phyloP scores from a whole-genome alignment of 257 asterid species.

The Phtheirospermum japonicum region DNA sequence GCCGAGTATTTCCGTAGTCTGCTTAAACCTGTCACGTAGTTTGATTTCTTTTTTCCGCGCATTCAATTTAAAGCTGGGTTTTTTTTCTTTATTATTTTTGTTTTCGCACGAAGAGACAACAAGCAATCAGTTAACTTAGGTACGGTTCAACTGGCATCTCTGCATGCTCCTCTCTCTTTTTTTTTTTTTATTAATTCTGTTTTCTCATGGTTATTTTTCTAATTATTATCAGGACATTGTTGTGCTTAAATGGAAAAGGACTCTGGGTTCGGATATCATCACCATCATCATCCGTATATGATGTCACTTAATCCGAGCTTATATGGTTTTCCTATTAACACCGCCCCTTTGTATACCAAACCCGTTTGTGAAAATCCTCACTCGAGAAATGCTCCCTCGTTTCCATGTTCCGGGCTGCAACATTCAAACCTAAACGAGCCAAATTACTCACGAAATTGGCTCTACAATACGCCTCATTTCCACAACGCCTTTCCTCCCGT shows the following conservation, averaged over 20 bases:
- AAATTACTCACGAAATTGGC: conserved; percentile 38
- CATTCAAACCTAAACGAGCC: conserved; percentile 36
- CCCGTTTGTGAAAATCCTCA: conserved; percentile 43
- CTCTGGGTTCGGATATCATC: conserved; percentile 47
- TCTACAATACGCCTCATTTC: conserved; percentile 38
- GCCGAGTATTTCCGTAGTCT: conserved; percentile 94
- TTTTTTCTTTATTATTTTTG: conserved; percentile 34
- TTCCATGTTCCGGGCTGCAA: conserved; percentile 38
- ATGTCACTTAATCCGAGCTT: conserved; percentile 39
- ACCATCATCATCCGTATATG: conserved; percentile 29
- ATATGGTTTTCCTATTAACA: conserved; percentile 37
- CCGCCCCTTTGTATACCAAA: conserved; percentile 31
- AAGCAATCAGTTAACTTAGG: conserved; percentile 40
- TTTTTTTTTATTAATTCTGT: neutral
- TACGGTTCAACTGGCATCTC: conserved; percentile 34
- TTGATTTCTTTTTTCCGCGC: conserved; percentile 37
- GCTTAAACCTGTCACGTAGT: conserved; percentile 97
- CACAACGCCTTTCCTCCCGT: conserved; percentile 38
- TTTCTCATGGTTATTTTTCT: neutral
- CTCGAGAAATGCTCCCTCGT: conserved; percentile 34
- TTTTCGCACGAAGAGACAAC: conserved; percentile 45
- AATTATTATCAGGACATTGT: conserved; percentile 42
- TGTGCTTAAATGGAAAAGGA: conserved; percentile 70
- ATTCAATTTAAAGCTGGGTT: conserved; percentile 56
- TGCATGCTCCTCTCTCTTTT: too few species aligned